Conservation (phyloP, 305 asterid genomes). For the Rubia balearica region DNA sequence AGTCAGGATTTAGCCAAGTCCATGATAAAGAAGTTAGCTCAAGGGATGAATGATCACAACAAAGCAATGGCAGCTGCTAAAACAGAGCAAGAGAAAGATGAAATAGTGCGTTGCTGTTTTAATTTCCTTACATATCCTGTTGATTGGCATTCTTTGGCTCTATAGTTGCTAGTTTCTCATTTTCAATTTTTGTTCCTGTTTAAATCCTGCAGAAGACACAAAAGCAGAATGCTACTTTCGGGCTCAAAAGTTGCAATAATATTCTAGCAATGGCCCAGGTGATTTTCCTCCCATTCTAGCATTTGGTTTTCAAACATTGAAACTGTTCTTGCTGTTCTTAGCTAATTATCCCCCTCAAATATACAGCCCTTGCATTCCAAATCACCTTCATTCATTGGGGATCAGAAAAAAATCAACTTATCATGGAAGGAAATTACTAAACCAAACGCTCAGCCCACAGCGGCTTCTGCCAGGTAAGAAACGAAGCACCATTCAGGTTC, state of each 20-base stretch:
- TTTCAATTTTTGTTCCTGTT: conserved; percentile 1
- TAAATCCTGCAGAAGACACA: conserved; percentile 58
- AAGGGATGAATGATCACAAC: conserved; percentile 94
- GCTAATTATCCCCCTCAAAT: conserved; percentile 14
- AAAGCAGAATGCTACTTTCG: conserved; percentile 82
- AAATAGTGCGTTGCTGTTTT: conserved; percentile 45
- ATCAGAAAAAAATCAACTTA: conserved; percentile 65
- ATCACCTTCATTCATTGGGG: conserved; percentile 80
- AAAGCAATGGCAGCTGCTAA: conserved; percentile 88
- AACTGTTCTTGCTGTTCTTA: not conserved
- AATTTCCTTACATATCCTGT: not conserved
- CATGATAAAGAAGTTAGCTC: conserved; percentile 83
- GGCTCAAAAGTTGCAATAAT: conserved; percentile 79
- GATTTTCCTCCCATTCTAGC: conserved; percentile 12
- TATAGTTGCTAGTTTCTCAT: not conserved
- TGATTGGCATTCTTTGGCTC: not conserved
- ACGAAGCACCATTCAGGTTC: conserved; percentile 8
- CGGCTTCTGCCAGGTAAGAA: conserved; percentile 49
- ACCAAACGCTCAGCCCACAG: conserved; percentile 34
- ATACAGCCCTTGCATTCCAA: conserved; percentile 81
- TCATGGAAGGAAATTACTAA: conserved; percentile 81
- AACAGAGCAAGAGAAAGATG: conserved; percentile 72
- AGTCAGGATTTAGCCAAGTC: conserved; percentile 72
- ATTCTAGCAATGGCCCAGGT: conserved; percentile 80
- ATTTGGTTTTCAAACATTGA: not conserved